These are phyloP conservation scores for Rhizopus stolonifer DNA, from an alignment of 371 early-diverging fungal species.

Conservation along the genomic window DNA sequence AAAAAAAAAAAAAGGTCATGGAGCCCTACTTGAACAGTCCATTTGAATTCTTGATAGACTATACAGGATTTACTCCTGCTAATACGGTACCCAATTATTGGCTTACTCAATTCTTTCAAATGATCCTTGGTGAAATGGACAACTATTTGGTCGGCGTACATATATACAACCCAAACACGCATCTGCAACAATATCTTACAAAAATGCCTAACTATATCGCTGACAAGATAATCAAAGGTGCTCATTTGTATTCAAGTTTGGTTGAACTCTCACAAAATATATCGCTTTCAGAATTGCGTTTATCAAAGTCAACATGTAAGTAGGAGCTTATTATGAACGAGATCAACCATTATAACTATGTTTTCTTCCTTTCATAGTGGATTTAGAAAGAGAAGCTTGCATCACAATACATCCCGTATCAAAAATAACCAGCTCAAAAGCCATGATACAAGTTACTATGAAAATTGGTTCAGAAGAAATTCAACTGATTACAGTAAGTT, in stretches of 20 bases:
- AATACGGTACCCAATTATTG: slow-evolving; percentile 80
- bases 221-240: slow-evolving; percentile 59
- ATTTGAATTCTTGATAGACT: slow-evolving; percentile 81
- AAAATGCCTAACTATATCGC: slow-evolving; percentile 57
- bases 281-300: slow-evolving; percentile 60
- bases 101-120: slow-evolving; percentile 71
- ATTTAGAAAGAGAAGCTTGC: slow-evolving; percentile 66
- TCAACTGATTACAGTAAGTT: slow-evolving; percentile 68
- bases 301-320: slow-evolving; percentile 74
- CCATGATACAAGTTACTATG: slow-evolving; percentile 74
- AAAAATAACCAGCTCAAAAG: slow-evolving; percentile 54
- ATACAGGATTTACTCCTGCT: slow-evolving; percentile 70
- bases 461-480: slow-evolving; percentile 82
- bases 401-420: slow-evolving; percentile 63
- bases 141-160: slow-evolving; percentile 55
- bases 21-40: slow-evolving; percentile 61
- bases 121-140: slow-evolving; percentile 65
- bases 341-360: neutral
- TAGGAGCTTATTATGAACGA: neutral
- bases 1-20: slow-evolving; percentile 39
- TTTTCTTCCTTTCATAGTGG: slow-evolving; percentile 34
- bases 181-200: slow-evolving; percentile 66
- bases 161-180: slow-evolving; percentile 77
- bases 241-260: slow-evolving; percentile 61
- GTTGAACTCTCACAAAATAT: slow-evolving; percentile 71